Conservation (phyloP, 495 filamentous ascomycete species). For the Podospora appendiculata region DNA sequence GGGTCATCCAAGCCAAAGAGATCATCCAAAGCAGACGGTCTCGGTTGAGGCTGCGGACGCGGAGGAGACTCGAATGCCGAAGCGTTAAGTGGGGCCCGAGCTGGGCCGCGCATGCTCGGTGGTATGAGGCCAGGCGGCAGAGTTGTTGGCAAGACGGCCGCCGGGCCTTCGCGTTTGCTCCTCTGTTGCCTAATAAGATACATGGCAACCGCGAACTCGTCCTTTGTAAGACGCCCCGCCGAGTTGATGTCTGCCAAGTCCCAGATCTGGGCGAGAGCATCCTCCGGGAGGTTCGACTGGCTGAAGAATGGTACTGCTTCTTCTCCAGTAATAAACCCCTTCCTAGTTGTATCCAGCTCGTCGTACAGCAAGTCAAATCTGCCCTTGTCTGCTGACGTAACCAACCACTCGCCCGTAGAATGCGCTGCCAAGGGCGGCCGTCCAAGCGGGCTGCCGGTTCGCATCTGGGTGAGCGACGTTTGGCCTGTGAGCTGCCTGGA, state of each 20-base stretch:
- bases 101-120: slow-evolving; percentile 74
- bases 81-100: slow-evolving; percentile 41
- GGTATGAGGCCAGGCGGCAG: slow-evolving; percentile 79
- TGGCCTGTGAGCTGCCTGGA: slow-evolving; percentile 40
- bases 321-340: slow-evolving; percentile 80
- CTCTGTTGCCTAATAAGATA: slow-evolving; percentile 88
- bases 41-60: slow-evolving; percentile 43
- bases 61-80: slow-evolving; percentile 31
- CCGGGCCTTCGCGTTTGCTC: slow-evolving; percentile 52
- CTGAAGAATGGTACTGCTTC: slow-evolving; percentile 94
- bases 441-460: slow-evolving; percentile 65
- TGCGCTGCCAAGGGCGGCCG: slow-evolving; percentile 53
- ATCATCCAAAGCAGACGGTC: slow-evolving; percentile 77
- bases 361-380: slow-evolving; percentile 80
- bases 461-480: slow-evolving; percentile 27
- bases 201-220: slow-evolving; percentile 98
- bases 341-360: slow-evolving; percentile 68
- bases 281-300: slow-evolving; percentile 82
- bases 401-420: slow-evolving; percentile 71
- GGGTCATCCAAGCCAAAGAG: slow-evolving; percentile 80
- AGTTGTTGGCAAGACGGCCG: slow-evolving; percentile 52
- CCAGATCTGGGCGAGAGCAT: slow-evolving; percentile 92
- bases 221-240: slow-evolving; percentile 72
- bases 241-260: slow-evolving; percentile 92
- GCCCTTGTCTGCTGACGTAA: slow-evolving; percentile 74